These are phyloP conservation scores for Sanghuangporus baumii DNA, from an alignment of 1,284 basidiomycete genomes.

Conservation along the genomic window DNA sequence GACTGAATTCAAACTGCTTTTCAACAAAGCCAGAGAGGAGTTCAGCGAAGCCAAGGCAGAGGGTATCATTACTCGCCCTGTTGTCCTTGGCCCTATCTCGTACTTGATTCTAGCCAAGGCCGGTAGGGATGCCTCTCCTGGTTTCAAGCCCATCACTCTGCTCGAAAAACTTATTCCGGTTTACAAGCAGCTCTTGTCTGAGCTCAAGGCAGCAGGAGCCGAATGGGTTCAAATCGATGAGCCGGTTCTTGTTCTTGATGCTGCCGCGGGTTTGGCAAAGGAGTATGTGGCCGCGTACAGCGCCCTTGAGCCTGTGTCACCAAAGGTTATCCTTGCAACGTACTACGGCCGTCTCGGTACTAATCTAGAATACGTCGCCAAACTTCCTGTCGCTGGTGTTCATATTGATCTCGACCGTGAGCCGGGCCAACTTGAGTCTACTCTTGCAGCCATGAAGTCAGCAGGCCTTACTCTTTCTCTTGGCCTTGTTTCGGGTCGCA, in stretches of 20 bases:
- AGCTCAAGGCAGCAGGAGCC: conserved; percentile 91
- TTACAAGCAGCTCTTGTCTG: conserved; percentile 87
- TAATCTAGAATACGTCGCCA: conserved; percentile 86
- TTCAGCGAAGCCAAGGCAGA: conserved; percentile 93
- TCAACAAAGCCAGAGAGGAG: conserved; percentile 94
- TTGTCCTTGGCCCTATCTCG: conserved; percentile 93
- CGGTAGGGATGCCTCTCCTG: conserved; percentile 77
- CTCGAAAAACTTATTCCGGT: conserved; percentile 88
- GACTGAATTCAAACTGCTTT: conserved; percentile 92
- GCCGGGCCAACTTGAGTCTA: conserved; percentile 83
- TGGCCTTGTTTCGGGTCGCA: conserved; percentile 96
- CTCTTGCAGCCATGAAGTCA: conserved; percentile 79
- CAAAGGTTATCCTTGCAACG: conserved; percentile 91
- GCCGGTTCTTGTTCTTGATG: conserved; percentile 93
- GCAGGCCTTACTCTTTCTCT: conserved; percentile 86
- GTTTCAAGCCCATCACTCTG: conserved; percentile 89
- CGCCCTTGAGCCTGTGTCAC: conserved; percentile 76
- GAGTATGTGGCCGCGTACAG: conserved; percentile 83
- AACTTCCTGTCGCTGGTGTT: conserved; percentile 91
- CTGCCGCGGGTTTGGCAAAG: conserved; percentile 73
- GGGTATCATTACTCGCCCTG: conserved; percentile 91
- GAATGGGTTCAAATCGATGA: conserved; percentile 97
- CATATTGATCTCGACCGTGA: conserved; percentile 98
- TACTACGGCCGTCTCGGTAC: conserved; percentile 96
- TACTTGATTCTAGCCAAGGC: conserved; percentile 95